Evolutionary conservation across 1,139 yeast species (phyloP).

Genomic region (Neolecta irregularis): DNA sequence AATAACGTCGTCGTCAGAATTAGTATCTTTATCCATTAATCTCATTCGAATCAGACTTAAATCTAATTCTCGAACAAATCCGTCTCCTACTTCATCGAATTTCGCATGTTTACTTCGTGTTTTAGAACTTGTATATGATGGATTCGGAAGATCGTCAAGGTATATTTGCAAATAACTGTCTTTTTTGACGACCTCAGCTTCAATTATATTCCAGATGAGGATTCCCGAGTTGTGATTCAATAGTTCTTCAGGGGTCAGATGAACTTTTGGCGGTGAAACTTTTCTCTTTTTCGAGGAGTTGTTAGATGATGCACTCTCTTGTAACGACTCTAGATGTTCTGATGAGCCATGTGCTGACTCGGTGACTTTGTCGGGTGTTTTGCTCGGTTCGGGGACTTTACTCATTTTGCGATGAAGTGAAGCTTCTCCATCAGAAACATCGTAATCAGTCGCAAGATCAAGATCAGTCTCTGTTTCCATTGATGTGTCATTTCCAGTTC

Average conservation of each 20-base stretch:
- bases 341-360: too few relatives aligned
- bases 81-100: conserved; percentile 55
- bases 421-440: conserved; percentile 2
- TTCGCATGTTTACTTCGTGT: conserved; percentile 30
- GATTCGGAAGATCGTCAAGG: conserved; percentile 58
- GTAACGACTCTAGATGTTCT: too few relatives aligned
- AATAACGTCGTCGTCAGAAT: conserved; percentile 41
- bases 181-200: conserved; percentile 39
- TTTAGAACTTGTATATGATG: conserved; percentile 41
- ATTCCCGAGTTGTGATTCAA: conserved; percentile 58
- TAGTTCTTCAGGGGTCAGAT: conserved; percentile 49
- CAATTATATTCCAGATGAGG: conserved; percentile 47
- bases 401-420: too few relatives aligned
- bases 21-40: conserved; percentile 37
- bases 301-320: too few relatives aligned
- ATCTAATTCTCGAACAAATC: conserved; percentile 56
- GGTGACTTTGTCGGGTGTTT: too few relatives aligned
- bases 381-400: too few relatives aligned
- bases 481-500: conserved; percentile 27
- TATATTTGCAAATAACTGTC: conserved; percentile 53
- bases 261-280: conserved; percentile 36
- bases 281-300: too few relatives aligned
- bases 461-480: conserved; percentile 14
- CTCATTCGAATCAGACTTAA: conserved; percentile 54
- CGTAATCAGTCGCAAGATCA: background rate